Conservation (phyloP, 208 protist species). For the Blechomonas ayalai region DNA sequence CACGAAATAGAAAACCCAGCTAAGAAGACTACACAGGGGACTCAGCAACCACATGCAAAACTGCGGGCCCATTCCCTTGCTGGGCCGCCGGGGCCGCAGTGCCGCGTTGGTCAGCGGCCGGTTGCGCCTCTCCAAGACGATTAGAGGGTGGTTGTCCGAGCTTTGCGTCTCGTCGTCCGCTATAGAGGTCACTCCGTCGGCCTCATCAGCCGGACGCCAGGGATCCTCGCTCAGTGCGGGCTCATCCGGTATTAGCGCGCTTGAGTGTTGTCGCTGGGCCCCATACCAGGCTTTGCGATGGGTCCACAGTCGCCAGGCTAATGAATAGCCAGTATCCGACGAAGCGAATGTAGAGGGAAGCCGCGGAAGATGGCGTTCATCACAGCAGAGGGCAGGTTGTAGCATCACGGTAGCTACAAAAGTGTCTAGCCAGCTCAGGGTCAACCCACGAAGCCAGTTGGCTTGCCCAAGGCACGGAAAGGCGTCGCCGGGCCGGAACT, state of each 20-base stretch:
- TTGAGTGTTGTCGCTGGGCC: conserved; percentile 1
- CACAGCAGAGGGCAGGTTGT: conserved; percentile 41
- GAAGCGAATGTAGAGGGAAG: conserved; percentile 41
- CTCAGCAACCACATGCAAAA: conserved; percentile 18
- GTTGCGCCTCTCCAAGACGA: conserved; percentile 27
- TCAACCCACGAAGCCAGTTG: conserved; percentile 20
- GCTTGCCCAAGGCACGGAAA: conserved; percentile 48
- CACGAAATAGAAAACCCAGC: conserved; percentile 27
- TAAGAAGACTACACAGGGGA: conserved; percentile 25
- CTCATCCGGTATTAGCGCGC: conserved; percentile 4
- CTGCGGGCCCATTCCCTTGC: conserved; percentile 17
- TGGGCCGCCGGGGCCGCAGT: conserved; percentile 31
- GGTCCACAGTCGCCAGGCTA: conserved; percentile 53
- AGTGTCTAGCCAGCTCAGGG: conserved; percentile 60
- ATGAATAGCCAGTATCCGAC: conserved; percentile 31
- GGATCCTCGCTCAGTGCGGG: conserved; percentile 12
- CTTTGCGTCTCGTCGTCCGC: conserved; percentile 25
- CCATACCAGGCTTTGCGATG: conserved; percentile 37
- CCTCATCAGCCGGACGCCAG: conserved; percentile 7
- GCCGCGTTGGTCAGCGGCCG: conserved; percentile 24
- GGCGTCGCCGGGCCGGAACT: conserved; percentile 57
- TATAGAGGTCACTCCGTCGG: too few species aligned
- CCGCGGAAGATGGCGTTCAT: conserved; percentile 53
- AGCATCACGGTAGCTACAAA: conserved; percentile 45
- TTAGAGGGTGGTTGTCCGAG: conserved; percentile 42